Percentiles rank a stretch among this genome's conserved stretches.
Evolutionary conservation across 805 yeast genomes (phyloP).

Genomic region (Candida anglica): DNA sequence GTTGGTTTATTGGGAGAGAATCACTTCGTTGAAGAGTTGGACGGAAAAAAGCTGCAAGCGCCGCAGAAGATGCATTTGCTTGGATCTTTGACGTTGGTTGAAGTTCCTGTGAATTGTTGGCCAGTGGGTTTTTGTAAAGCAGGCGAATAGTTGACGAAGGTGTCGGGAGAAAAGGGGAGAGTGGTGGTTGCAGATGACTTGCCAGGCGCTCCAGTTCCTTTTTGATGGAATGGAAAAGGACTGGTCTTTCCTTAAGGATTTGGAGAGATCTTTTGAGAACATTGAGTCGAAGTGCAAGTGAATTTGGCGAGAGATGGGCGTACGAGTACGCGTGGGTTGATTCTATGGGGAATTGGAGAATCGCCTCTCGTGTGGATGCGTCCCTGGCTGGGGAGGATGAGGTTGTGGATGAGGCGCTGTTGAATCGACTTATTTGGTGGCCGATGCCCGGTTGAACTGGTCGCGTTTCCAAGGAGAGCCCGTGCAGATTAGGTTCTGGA

Average conservation of each 20-base stretch:
- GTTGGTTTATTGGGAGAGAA: conserved; percentile 29
- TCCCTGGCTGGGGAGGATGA: neutral
- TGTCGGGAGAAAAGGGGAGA: neutral
- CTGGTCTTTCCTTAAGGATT: conserved; percentile 65
- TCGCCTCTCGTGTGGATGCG: too few species aligned
- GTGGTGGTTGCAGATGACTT: neutral
- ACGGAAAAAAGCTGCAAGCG: conserved; percentile 42
- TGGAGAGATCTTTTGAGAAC: conserved; percentile 75
- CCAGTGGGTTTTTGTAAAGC: conserved; percentile 9
- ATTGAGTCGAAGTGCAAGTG: conserved; percentile 69
- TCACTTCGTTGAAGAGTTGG: conserved; percentile 34
- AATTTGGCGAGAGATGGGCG: conserved; percentile 76
- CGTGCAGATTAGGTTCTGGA: too few species aligned
- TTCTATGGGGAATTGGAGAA: conserved; percentile 66
- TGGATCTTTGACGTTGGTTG: conserved; percentile 24
- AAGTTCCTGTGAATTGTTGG: conserved; percentile 15
- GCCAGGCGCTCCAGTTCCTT: neutral
- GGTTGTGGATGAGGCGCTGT: conserved; percentile 1
- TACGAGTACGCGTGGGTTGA: conserved; percentile 84
- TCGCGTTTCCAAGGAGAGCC: too few species aligned
- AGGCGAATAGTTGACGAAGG: neutral
- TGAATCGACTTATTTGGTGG: too few species aligned
- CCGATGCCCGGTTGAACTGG: too few species aligned
- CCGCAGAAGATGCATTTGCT: conserved; percentile 43
- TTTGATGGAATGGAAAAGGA: conserved; percentile 24